Evolutionary conservation across 164 flowering plant genomes (phyloP).

Genomic region (Umbellularia californica): DNA sequence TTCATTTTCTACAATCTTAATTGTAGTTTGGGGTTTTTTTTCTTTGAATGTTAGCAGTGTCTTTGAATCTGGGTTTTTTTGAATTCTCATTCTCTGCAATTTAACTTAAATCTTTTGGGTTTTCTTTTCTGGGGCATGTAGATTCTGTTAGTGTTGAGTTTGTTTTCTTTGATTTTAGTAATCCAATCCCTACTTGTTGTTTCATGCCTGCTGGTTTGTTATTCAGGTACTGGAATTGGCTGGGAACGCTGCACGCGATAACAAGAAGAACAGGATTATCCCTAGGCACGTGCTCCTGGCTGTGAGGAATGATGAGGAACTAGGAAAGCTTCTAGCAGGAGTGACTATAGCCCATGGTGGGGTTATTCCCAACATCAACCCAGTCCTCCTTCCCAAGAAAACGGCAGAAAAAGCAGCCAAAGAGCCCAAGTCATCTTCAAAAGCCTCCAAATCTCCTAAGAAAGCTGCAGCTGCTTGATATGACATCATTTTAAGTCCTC

Average conservation of each 20-base stretch:
- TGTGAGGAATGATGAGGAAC: conserved; percentile 34
- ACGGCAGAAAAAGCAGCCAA: conserved; percentile 26
- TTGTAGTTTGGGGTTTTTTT: neutral
- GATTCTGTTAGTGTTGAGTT: neutral
- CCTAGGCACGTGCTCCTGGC: conserved; percentile 14
- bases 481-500: neutral
- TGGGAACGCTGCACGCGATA: conserved; percentile 15
- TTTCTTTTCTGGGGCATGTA: no score
- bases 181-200: neutral
- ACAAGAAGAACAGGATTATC: conserved; percentile 16
- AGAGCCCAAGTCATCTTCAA: conserved; percentile 18
- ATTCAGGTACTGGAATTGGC: conserved; percentile 14
- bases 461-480: neutral
- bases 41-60: neutral
- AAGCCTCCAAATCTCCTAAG: conserved; percentile 13
- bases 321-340: conserved; percentile 58
- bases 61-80: no score
- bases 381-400: conserved; percentile 62
- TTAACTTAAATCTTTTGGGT: no score
- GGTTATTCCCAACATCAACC: conserved; percentile 72
- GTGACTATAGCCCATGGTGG: conserved; percentile 75
- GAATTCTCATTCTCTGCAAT: no score
- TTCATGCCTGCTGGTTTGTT: neutral
- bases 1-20: neutral
- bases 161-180: neutral